Evolutionary conservation across 1,284 basidiomycete genomes (phyloP).

Genomic region (Irpex sp.): DNA sequence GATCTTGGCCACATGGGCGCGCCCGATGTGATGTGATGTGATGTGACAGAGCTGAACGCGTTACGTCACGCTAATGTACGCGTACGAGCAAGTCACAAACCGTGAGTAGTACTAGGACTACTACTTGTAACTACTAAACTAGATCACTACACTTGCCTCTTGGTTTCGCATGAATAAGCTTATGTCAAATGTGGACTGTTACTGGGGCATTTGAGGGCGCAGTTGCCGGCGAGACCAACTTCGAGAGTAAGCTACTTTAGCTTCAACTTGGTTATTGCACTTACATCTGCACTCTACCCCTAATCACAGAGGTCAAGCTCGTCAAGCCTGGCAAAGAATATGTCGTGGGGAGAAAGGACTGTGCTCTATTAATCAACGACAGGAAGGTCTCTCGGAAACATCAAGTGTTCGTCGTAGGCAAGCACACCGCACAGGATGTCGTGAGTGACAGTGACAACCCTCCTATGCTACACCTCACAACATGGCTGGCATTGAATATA

Average conservation of each 20-base stretch:
- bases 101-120: too few species aligned
- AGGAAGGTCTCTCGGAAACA: constrained; percentile 60
- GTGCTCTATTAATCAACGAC: constrained; percentile 41
- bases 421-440: constrained; percentile 42
- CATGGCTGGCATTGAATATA: constrained; percentile 14
- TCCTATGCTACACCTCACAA: background rate
- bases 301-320: constrained; percentile 47
- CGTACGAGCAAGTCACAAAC: too few species aligned
- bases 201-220: constrained; percentile 47
- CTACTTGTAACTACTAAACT: too few species aligned
- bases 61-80: background rate
- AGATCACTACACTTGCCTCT: background rate
- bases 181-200: constrained; percentile 42
- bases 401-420: constrained; percentile 47
- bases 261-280: background rate
- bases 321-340: constrained; percentile 53
- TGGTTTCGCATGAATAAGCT: background rate
- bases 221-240: constrained; percentile 24
- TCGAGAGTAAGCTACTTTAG: constrained; percentile 30
- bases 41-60: background rate
- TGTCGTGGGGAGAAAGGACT: constrained; percentile 49
- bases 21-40: background rate
- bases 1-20: too few species aligned
- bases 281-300: background rate
- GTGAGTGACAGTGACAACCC: constrained; percentile 31